phyloP scores from a whole-genome alignment of 495 filamentous ascomycete species.

The Penicillium bovifimosum region DNA sequence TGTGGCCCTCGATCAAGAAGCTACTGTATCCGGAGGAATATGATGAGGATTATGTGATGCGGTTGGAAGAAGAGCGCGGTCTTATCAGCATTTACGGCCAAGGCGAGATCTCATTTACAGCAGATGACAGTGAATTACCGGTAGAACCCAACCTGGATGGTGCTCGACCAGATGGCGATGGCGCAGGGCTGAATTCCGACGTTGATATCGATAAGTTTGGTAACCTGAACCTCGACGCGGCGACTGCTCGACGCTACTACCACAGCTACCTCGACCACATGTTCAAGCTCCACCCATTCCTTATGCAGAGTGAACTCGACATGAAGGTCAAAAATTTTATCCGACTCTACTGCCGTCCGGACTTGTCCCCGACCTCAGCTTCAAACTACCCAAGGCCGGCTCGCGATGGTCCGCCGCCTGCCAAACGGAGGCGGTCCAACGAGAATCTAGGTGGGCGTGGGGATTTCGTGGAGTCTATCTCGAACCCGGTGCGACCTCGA shows the following conservation, averaged over 20 bases:
- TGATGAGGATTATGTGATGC: slow-evolving; percentile 62
- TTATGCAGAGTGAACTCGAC: slow-evolving; percentile 50
- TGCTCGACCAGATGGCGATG: slow-evolving; percentile 1
- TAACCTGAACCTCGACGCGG: slow-evolving; percentile 57
- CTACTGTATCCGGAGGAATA: slow-evolving; percentile 47
- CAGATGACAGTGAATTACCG: slow-evolving; percentile 27
- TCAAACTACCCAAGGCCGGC: not conserved
- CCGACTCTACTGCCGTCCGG: slow-evolving; percentile 28
- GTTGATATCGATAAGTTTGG: slow-evolving; percentile 56
- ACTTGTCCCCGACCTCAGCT: slow-evolving; percentile 4
- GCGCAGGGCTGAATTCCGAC: slow-evolving; percentile 10
- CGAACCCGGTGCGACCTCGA: slow-evolving; percentile 9
- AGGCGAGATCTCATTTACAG: slow-evolving; percentile 62
- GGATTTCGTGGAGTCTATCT: slow-evolving; percentile 10
- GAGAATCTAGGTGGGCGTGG: slow-evolving; percentile 24
- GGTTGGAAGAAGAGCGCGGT: slow-evolving; percentile 69
- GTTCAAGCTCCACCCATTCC: slow-evolving; percentile 85
- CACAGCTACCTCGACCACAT: slow-evolving; percentile 72
- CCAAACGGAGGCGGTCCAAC: slow-evolving; percentile 43
- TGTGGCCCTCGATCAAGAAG: slow-evolving; percentile 59
- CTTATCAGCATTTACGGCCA: slow-evolving; percentile 70
- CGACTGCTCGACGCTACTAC: slow-evolving; percentile 58
- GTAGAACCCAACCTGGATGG: slow-evolving; percentile 9
- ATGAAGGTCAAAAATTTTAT: slow-evolving; percentile 51
- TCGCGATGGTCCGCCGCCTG: slow-evolving; percentile 23